Percentiles rank a stretch among this genome's conserved stretches.
phyloP scores from a whole-genome alignment of 2,329 filamentous ascomycete species.

The Chaetomiaceae sp. region DNA sequence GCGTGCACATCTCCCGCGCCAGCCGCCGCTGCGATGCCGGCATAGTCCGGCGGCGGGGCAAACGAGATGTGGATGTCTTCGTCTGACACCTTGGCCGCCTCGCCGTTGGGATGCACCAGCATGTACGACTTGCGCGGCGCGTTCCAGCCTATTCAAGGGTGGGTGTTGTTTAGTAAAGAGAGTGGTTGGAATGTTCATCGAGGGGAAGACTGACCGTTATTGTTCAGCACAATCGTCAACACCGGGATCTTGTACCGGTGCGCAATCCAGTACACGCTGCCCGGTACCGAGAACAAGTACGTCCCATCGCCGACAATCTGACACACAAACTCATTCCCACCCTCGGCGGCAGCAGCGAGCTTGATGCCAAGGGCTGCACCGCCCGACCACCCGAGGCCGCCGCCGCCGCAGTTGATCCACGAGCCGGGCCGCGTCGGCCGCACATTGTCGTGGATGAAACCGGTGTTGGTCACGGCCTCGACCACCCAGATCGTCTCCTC shows the following conservation, averaged over 20 bases:
- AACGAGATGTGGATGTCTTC: conserved; percentile 60
- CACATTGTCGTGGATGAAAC: conserved; percentile 63
- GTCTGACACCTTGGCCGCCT: conserved; percentile 50
- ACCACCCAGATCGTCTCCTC: conserved; percentile 63
- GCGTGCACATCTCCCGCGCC: conserved; percentile 31
- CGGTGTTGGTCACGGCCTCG: conserved; percentile 68
- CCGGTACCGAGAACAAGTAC: conserved; percentile 44
- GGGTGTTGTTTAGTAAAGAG: too few relatives aligned
- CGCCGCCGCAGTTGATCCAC: conserved; percentile 51
- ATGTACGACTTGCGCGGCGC: conserved; percentile 52
- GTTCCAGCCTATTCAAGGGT: conserved; percentile 46
- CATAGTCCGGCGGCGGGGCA: conserved; percentile 52
- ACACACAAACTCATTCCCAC: conserved; percentile 39
- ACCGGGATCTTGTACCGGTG: conserved; percentile 44
- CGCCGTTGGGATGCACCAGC: conserved; percentile 54
- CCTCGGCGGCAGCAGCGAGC: conserved; percentile 35
- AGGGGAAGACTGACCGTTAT: conserved; percentile 38
- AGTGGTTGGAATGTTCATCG: too few relatives aligned
- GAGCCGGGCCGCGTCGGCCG: conserved; percentile 50
- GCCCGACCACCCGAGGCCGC: conserved; percentile 51
- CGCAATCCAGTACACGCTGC: conserved; percentile 45
- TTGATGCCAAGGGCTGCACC: conserved; percentile 48
- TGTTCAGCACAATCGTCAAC: conserved; percentile 47
- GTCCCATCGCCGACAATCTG: conserved; percentile 48
- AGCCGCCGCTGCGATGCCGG: conserved; percentile 55